Evolutionary conservation across 2,329 filamentous ascomycete genomes (phyloP), one percentile per base, ranked within the genome.

Genomic region (Trichoderma oligosporum): DNA sequence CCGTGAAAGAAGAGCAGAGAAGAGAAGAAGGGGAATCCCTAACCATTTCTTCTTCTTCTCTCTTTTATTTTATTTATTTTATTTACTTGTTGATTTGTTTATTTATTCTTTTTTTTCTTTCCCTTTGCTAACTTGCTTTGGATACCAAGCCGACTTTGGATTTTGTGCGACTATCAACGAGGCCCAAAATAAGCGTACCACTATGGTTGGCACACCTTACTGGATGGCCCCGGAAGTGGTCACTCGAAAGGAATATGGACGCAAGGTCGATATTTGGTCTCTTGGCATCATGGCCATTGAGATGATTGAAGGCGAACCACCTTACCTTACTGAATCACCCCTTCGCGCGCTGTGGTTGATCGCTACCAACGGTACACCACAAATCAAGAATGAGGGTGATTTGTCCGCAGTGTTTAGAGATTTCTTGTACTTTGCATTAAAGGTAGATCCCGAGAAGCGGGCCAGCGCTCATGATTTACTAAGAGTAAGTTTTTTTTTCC

Each of bases 151-250:
- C 67, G 94, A 99, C 78, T 97, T 99, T 68, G 94, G 94, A 11
- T 99, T 99, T 77, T 97, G 94, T 73, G 94, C 94, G 22, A 95
- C 96, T 69, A 97, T 97, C 74, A 97, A 97, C 69, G 93, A 97
- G 68, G 88, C 88, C 25, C 92, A 97, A 66, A 95, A 92, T 75
- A 97, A 97, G 80, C 88, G 94, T 60, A 97, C 92, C 4, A 99
- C 94, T 12, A 99, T 97, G 94, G 94, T 99, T 42, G 94, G 94
- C 54, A 97, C 94, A 7, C 94, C 94, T 2, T 99, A 99, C 74
- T 99, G 94, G 94, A 99, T 99, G 94, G 94, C 94, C 1, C 94
- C 94, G 3, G 94, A 99, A 74, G 93, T 99, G 20, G 94, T 99
- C 25, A 97, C 91, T 6, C 82, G 92, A 39, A 97, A 97, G 73